A percentile compares a stretch with the other conserved stretches of the same genome.
These are phyloP conservation scores for Gastrolobium villosum DNA, from an alignment of 306 rosid genomes.

Conservation along the genomic window DNA sequence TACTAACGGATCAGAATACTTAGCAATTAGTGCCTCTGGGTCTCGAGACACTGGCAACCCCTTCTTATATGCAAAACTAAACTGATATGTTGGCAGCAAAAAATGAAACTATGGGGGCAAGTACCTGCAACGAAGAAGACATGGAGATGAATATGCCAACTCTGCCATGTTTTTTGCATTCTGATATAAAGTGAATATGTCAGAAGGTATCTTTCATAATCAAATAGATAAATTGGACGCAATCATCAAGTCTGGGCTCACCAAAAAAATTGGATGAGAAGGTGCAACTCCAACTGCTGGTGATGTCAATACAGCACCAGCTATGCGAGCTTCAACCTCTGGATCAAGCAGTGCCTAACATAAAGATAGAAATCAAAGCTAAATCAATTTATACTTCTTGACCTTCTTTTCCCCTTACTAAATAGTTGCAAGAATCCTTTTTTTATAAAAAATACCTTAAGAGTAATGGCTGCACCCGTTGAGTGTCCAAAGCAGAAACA, in stretches of 20 bases:
- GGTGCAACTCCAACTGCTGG: constrained; percentile 89
- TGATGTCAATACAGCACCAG: constrained; percentile 77
- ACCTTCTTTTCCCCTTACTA: background rate
- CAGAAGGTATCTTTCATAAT: background rate
- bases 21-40: constrained; percentile 77
- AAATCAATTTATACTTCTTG: constrained; percentile 4
- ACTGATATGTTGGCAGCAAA: constrained; percentile 74
- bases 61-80: constrained; percentile 67
- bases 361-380: constrained; percentile 1
- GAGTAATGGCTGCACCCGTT: constrained; percentile 84
- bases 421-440: background rate
- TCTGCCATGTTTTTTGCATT: background rate
- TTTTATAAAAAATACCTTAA: constrained; percentile 63
- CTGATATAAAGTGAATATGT: background rate
- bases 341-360: constrained; percentile 81
- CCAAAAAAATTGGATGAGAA: constrained; percentile 71
- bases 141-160: background rate
- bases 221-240: background rate
- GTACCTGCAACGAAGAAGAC: constrained; percentile 53
- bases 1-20: constrained; percentile 86
- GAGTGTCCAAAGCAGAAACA: constrained; percentile 90
- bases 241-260: constrained; percentile 45
- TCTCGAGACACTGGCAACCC: constrained; percentile 71
- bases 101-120: constrained; percentile 75
- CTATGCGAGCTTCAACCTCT: constrained; percentile 62